Evolutionary conservation across 495 filamentous ascomycete genomes (phyloP).

Genomic region (Chaetomium fimeti): DNA sequence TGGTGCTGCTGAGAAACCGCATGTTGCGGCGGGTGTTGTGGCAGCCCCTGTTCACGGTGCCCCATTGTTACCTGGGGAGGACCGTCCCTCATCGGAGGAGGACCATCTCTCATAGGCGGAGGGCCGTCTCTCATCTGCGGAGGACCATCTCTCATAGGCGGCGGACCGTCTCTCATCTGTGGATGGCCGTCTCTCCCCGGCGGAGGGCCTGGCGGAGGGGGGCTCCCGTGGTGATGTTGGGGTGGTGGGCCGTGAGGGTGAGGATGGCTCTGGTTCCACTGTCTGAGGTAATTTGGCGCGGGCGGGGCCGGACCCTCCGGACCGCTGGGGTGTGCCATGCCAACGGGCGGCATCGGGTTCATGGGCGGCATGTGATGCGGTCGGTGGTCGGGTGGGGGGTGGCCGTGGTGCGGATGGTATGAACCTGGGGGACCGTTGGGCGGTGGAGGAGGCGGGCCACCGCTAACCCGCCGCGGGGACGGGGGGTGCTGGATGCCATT

Average conservation of each 20-base stretch:
- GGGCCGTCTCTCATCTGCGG: constrained; percentile 8
- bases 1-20: not conserved
- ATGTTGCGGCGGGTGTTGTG: constrained; percentile 22
- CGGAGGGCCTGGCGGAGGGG: constrained; percentile 28
- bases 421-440: constrained; percentile 24
- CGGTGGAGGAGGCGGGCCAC: constrained; percentile 33
- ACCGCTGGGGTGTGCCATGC: constrained; percentile 18
- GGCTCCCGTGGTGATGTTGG: constrained; percentile 36
- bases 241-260: not conserved
- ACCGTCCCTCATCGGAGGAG: constrained; percentile 17
- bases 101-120: no score
- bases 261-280: constrained; percentile 23
- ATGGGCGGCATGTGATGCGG: constrained; percentile 39
- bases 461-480: constrained; percentile 40
- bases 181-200: constrained; percentile 9
- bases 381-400: constrained; percentile 34
- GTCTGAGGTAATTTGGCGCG: constrained; percentile 39
- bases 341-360: constrained; percentile 24
- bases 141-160: not conserved
- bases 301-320: constrained; percentile 37
- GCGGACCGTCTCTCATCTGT: no score
- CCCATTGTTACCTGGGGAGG: constrained; percentile 7
- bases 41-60: constrained; percentile 33
- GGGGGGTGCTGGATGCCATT: constrained; percentile 44
- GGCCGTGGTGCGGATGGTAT: constrained; percentile 32